phyloP scores from a whole-genome alignment of 768 basidiomycete species.

The Rhizopogon rudus region DNA sequence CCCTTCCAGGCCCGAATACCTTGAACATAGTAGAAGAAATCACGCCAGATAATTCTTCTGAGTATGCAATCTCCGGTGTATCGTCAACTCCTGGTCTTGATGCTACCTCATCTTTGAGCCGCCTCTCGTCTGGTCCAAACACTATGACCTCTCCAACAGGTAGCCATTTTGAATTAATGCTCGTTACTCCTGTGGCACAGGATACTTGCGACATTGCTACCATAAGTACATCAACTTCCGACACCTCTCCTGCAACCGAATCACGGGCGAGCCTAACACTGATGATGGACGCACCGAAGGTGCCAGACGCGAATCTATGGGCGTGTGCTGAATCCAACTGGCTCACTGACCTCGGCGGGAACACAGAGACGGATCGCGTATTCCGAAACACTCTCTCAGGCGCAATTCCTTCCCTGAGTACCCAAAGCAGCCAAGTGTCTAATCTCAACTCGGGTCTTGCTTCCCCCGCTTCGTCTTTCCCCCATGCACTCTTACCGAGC shows the following conservation, averaged over 20 bases:
- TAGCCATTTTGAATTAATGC: constrained; percentile 23
- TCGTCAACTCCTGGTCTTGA: constrained; percentile 8
- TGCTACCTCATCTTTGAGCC: constrained; percentile 1
- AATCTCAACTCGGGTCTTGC: constrained; percentile 18
- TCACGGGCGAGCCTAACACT: not conserved
- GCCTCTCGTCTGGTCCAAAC: not conserved
- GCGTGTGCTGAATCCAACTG: constrained; percentile 20
- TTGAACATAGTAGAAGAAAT: constrained; percentile 22
- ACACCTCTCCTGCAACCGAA: constrained; percentile 4
- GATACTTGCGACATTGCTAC: constrained; percentile 6
- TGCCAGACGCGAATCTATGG: constrained; percentile 10
- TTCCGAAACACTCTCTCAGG: constrained; percentile 20
- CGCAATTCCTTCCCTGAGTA: constrained; percentile 5
- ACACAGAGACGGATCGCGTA: constrained; percentile 26
- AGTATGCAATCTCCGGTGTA: constrained; percentile 2
- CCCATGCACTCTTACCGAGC: constrained; percentile 10
- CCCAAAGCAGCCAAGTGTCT: constrained; percentile 18
- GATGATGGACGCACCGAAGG: constrained; percentile 3
- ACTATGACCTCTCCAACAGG: constrained; percentile 21
- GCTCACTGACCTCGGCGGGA: constrained; percentile 27
- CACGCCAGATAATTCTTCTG: constrained; percentile 7
- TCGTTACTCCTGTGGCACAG: constrained; percentile 15
- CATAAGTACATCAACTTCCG: constrained; percentile 9
- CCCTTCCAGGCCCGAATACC: constrained; percentile 19
- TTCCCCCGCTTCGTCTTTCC: constrained; percentile 15